A percentile compares a stretch with the other conserved stretches of the same genome.
Evolutionary conservation across 2,329 filamentous ascomycete genomes (phyloP).

Genomic region (Byssoonygena ceratinophila): DNA sequence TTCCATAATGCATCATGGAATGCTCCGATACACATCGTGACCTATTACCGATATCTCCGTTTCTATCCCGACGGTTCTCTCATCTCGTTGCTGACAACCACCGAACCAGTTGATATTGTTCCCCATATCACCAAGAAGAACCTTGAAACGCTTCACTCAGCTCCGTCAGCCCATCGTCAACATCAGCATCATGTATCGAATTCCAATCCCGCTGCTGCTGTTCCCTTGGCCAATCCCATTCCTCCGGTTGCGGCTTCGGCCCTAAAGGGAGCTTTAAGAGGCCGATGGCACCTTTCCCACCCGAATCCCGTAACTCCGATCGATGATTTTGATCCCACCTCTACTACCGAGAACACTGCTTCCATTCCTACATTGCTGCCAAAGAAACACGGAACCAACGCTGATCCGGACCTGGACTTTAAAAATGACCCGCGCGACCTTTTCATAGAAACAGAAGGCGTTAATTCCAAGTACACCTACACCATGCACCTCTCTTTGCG

Average conservation of each 20-base stretch:
- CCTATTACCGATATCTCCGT: constrained; percentile 92
- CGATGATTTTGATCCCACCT: constrained; percentile 13
- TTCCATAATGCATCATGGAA: constrained; percentile 61
- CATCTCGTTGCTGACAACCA: constrained; percentile 68
- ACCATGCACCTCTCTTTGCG: constrained; percentile 66
- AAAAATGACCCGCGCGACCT: constrained; percentile 47
- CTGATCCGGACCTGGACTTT: constrained; percentile 5
- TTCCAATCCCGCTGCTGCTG: constrained; percentile 28
- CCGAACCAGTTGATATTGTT: constrained; percentile 77
- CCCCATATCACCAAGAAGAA: constrained; percentile 67
- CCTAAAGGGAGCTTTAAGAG: constrained; percentile 58
- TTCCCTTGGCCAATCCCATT: constrained; percentile 23
- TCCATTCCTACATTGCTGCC: constrained; percentile 19
- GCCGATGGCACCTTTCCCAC: constrained; percentile 55
- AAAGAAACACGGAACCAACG: constrained; percentile 7
- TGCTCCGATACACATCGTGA: constrained; percentile 79
- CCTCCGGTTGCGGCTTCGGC: constrained; percentile 40
- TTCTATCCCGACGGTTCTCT: constrained; percentile 84
- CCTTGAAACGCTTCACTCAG: constrained; percentile 36
- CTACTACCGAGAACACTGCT: constrained; percentile 20
- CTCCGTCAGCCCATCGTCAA: constrained; percentile 26
- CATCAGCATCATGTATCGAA: constrained; percentile 33
- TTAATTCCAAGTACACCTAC: constrained; percentile 68
- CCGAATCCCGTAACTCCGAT: constrained; percentile 2
- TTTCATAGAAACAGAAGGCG: constrained; percentile 77